phyloP scores from a whole-genome alignment of 495 filamentous ascomycete genomes.

The Baudoinia panamericana region DNA sequence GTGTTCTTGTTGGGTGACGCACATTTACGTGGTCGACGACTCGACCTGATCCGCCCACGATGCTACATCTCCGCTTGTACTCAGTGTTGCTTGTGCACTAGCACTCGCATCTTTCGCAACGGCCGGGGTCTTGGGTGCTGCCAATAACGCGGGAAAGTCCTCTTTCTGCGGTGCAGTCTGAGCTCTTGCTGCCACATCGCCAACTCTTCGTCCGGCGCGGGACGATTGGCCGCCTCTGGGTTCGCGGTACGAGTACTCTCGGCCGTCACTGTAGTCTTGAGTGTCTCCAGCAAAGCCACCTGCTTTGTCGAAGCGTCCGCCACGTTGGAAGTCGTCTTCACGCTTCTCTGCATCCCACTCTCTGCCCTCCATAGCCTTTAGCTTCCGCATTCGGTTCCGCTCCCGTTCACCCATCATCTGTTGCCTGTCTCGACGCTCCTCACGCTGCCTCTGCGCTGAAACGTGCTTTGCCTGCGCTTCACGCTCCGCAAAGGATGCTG shows the following conservation, averaged over 20 bases:
- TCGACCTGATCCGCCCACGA: conserved; percentile 24
- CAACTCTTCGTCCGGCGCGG: conserved; percentile 1
- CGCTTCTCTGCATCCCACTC: conserved; percentile 71
- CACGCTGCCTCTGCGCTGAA: conserved; percentile 36
- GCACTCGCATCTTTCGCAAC: not conserved
- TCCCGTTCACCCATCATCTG: conserved; percentile 60
- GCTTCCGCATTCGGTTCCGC: conserved; percentile 55
- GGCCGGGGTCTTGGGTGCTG: not conserved
- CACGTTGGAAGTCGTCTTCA: conserved; percentile 40
- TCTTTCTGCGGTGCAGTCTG: conserved; percentile 7
- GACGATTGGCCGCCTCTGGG: conserved; percentile 3
- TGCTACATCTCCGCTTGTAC: not conserved
- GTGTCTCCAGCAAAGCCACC: conserved; percentile 16
- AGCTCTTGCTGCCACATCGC: not conserved
- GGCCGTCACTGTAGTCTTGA: conserved; percentile 15
- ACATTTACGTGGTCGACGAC: not conserved
- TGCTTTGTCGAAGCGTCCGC: conserved; percentile 8
- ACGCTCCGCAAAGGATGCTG: conserved; percentile 51
- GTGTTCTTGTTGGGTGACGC: too few species aligned
- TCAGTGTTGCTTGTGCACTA: not conserved
- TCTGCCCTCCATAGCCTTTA: conserved; percentile 49
- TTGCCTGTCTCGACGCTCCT: conserved; percentile 43
- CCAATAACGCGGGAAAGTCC: conserved; percentile 17
- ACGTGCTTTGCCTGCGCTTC: conserved; percentile 40
- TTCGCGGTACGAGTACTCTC: conserved; percentile 17